Conservation (phyloP, 2,329 filamentous ascomycete genomes). For the Calonectria pseudoreteaudii region DNA sequence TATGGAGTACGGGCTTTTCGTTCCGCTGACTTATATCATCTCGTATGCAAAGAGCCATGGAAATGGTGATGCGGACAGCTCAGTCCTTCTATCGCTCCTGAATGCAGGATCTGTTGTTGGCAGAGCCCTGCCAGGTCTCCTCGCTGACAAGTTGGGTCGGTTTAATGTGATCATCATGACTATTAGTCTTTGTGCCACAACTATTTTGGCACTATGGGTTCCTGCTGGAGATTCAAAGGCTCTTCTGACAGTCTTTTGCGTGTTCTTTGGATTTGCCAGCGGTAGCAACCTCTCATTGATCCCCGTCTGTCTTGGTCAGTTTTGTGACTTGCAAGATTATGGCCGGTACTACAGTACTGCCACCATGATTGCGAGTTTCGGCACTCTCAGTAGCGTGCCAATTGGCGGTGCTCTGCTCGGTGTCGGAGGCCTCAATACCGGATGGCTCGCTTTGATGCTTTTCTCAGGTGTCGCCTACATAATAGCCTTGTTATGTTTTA, state of each 20-base stretch:
- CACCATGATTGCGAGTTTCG: constrained; percentile 82
- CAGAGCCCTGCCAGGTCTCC: constrained; percentile 78
- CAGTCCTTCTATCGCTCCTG: constrained; percentile 82
- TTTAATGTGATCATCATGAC: constrained; percentile 85
- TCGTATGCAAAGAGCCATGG: constrained; percentile 70
- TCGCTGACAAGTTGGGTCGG: constrained; percentile 81
- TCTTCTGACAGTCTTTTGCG: constrained; percentile 74
- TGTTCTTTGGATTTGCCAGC: constrained; percentile 83
- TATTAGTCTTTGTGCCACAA: constrained; percentile 66
- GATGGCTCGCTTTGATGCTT: constrained; percentile 53
- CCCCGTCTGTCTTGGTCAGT: constrained; percentile 84
- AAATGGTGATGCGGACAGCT: constrained; percentile 51
- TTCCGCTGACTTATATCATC: constrained; percentile 82
- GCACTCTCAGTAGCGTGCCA: constrained; percentile 63
- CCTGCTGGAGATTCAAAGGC: constrained; percentile 65
- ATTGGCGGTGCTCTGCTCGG: constrained; percentile 55
- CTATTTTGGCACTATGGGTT: constrained; percentile 78
- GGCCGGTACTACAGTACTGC: constrained; percentile 81
- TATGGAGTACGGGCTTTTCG: constrained; percentile 77
- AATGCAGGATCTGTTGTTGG: constrained; percentile 84
- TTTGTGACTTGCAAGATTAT: constrained; percentile 81
- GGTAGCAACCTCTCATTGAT: constrained; percentile 83
- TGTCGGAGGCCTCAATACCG: constrained; percentile 40
- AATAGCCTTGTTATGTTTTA: not conserved
- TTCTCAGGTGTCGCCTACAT: constrained; percentile 53